These are phyloP conservation scores for Cicer pinnatifidum DNA, from an alignment of 306 rosid species.

Conservation along the genomic window DNA sequence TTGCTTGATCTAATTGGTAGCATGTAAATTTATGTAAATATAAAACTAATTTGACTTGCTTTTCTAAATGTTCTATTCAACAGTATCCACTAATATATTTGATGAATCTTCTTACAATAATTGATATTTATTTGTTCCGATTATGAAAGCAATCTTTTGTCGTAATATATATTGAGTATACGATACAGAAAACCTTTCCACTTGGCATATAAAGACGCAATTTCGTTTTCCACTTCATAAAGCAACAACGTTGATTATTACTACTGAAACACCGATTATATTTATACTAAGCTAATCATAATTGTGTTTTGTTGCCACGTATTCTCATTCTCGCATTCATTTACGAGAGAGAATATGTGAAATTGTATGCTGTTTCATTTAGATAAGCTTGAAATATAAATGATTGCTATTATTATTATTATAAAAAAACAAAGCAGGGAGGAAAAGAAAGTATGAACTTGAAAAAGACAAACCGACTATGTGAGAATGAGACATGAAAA, in stretches of 20 bases:
- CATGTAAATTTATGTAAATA: neutral
- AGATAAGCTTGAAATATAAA: neutral
- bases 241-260: neutral
- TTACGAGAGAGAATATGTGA: neutral
- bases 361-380: neutral
- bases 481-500: too few relatives aligned
- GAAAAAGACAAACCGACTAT: too few relatives aligned
- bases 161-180: slow-evolving; percentile 16
- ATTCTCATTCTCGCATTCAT: neutral
- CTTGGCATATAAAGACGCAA: slow-evolving; percentile 25
- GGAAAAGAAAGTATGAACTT: too few relatives aligned
- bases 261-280: neutral
- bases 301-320: slow-evolving; percentile 34
- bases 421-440: too few relatives aligned
- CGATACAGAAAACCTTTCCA: slow-evolving; percentile 26
- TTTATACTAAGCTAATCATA: neutral
- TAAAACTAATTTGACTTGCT: neutral
- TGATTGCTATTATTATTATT: too few relatives aligned
- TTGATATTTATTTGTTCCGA: neutral
- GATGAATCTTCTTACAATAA: slow-evolving; percentile 1
- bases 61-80: neutral
- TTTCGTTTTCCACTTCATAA: neutral
- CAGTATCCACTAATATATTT: neutral
- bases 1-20: neutral
- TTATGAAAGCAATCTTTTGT: slow-evolving; percentile 4